A percentile compares a stretch with the other conserved stretches of the same genome.
Conservation (phyloP, 306 rosid genomes). For the Biancaea sappan region DNA sequence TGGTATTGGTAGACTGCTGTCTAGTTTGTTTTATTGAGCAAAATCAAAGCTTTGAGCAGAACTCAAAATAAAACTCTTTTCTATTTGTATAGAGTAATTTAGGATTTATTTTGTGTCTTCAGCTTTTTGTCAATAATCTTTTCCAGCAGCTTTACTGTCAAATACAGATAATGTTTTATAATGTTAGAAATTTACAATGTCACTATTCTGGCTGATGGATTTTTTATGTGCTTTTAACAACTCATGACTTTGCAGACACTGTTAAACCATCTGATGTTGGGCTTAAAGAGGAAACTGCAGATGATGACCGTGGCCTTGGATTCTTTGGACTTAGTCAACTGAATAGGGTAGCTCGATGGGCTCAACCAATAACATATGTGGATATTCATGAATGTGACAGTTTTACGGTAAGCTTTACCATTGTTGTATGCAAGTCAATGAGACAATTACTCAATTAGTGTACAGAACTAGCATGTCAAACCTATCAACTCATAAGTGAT, state of each 20-base stretch:
- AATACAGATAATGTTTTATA: constrained; percentile 10
- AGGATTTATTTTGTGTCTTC: constrained; percentile 19
- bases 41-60: background rate
- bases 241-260: constrained; percentile 53
- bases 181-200: constrained; percentile 12
- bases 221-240: constrained; percentile 28
- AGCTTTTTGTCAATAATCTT: constrained; percentile 3
- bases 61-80: background rate
- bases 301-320: constrained; percentile 87
- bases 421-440: background rate
- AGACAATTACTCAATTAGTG: constrained; percentile 17
- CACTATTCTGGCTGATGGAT: constrained; percentile 7
- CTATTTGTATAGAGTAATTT: background rate
- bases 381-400: constrained; percentile 68
- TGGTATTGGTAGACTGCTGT: background rate
- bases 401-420: constrained; percentile 67
- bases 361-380: constrained; percentile 86
- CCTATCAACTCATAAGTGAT: background rate
- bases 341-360: constrained; percentile 73
- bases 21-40: constrained; percentile 6
- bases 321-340: constrained; percentile 57
- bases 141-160: background rate
- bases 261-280: constrained; percentile 77
- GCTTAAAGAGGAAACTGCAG: constrained; percentile 65
- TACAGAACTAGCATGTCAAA: background rate